Percentiles rank a stretch among this genome's conserved stretches.
Conservation (phyloP, 139 green algal genomes). For the Haematococcus sp. region DNA sequence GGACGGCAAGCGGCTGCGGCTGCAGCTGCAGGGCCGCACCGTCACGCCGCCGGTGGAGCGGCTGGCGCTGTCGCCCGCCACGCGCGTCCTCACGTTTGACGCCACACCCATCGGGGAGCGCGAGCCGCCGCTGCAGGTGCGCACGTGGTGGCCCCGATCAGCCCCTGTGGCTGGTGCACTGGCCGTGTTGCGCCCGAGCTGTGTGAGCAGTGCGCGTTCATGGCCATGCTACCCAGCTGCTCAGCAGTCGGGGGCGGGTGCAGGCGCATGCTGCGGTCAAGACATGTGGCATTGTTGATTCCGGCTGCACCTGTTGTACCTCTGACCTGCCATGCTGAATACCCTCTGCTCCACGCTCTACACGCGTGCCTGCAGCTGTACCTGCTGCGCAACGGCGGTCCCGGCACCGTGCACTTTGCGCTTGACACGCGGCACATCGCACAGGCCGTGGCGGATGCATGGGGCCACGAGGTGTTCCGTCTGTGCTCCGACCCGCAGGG, state of each 20-base stretch:
- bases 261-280: too few relatives aligned
- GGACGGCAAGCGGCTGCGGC: constrained; percentile 61
- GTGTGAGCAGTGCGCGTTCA: too few relatives aligned
- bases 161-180: too few relatives aligned
- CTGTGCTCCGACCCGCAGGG: background rate
- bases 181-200: too few relatives aligned
- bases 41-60: constrained; percentile 23
- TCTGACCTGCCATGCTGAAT: too few relatives aligned
- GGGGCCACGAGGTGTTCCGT: constrained; percentile 35
- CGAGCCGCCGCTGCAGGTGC: constrained; percentile 47
- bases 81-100: constrained; percentile 39
- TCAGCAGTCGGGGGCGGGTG: too few relatives aligned
- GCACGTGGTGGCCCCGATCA: too few relatives aligned
- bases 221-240: too few relatives aligned
- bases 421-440: constrained; percentile 42
- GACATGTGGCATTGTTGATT: too few relatives aligned
- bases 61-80: constrained; percentile 28
- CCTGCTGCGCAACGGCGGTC: constrained; percentile 51
- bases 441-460: constrained; percentile 29
- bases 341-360: background rate
- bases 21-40: constrained; percentile 57
- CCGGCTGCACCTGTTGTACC: constrained; percentile 26
- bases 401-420: constrained; percentile 33
- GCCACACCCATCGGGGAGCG: constrained; percentile 56
- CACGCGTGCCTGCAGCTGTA: constrained; percentile 24